phyloP scores from a whole-genome alignment of 1,139 yeast genomes.

The Komagataea norvegica region DNA sequence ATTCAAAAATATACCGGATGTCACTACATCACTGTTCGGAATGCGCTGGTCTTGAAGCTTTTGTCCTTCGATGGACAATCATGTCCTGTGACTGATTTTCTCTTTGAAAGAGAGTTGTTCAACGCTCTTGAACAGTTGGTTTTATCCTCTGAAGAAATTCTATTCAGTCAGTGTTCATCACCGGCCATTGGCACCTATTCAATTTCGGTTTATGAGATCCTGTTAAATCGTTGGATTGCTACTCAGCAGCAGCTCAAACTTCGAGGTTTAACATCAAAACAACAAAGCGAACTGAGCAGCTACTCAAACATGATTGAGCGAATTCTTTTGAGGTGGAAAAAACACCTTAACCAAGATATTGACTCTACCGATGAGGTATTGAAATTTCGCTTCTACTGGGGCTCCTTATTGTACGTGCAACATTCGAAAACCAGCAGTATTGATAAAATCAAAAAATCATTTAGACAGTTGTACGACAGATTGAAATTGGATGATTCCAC shows the following conservation, averaged over 20 bases:
- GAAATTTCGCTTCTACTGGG: conserved; percentile 37
- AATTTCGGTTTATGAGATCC: conserved; percentile 48
- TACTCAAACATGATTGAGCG: conserved; percentile 24
- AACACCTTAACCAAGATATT: conserved; percentile 1
- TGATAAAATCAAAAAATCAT: conserved; percentile 20
- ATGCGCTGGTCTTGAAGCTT: conserved; percentile 38
- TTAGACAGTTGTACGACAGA: conserved; percentile 2
- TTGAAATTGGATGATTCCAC: neutral
- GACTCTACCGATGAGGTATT: neutral
- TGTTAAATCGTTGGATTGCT: conserved; percentile 41
- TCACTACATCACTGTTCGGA: conserved; percentile 34
- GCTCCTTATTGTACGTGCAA: conserved; percentile 35
- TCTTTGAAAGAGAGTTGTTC: conserved; percentile 13
- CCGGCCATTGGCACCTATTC: neutral
- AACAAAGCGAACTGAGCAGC: conserved; percentile 32
- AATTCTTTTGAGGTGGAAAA: conserved; percentile 31
- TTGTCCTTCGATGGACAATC: conserved; percentile 26
- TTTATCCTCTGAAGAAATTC: conserved; percentile 12
- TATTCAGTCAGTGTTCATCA: conserved; percentile 2
- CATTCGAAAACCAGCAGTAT: conserved; percentile 27
- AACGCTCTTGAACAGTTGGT: conserved; percentile 15
- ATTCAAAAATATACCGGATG: neutral
- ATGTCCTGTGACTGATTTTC: conserved; percentile 30
- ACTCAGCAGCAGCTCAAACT: conserved; percentile 10
- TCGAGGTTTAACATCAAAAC: conserved; percentile 28